Conservation (phyloP, 768 basidiomycete species). For the Crucibulum laeve region DNA sequence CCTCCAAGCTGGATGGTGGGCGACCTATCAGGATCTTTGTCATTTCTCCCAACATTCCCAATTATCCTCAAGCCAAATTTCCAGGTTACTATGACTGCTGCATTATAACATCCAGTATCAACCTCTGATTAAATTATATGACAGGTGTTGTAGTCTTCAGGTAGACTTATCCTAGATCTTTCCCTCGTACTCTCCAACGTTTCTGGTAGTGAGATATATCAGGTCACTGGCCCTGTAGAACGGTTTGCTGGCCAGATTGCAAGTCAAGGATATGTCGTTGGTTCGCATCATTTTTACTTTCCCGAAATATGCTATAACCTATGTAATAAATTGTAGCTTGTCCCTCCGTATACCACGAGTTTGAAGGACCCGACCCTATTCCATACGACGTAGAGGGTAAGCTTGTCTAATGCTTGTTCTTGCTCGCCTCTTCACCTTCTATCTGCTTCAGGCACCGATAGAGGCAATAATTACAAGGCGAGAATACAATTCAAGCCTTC, state of each 20-base stretch:
- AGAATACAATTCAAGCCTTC: background rate
- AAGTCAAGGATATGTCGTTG: slow-evolving; percentile 80
- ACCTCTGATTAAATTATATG: background rate
- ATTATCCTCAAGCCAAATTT: slow-evolving; percentile 88
- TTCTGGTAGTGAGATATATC: slow-evolving; percentile 79
- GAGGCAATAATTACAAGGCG: slow-evolving; percentile 95
- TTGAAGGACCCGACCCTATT: slow-evolving; percentile 83
- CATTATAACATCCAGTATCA: background rate
- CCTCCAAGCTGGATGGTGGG: slow-evolving; percentile 58
- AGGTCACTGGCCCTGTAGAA: slow-evolving; percentile 96
- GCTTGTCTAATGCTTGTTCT: background rate
- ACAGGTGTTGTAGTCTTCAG: slow-evolving; percentile 84
- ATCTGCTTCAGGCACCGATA: slow-evolving; percentile 28
- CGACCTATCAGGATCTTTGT: slow-evolving; percentile 78
- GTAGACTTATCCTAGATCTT: slow-evolving; percentile 24
- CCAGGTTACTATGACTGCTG: slow-evolving; percentile 48
- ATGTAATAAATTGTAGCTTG: slow-evolving; percentile 45
- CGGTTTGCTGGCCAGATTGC: slow-evolving; percentile 87
- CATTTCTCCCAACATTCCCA: slow-evolving; percentile 72
- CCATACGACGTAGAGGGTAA: slow-evolving; percentile 84
- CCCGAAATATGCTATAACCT: background rate
- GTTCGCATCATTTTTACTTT: slow-evolving; percentile 31
- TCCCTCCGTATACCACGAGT: slow-evolving; percentile 89
- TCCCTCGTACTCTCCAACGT: background rate
- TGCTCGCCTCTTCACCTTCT: background rate